Evolutionary conservation across 2,329 filamentous ascomycete genomes (phyloP), one percentile per base, ranked within the genome.

Genomic region (Aspergillus tubingensis): DNA sequence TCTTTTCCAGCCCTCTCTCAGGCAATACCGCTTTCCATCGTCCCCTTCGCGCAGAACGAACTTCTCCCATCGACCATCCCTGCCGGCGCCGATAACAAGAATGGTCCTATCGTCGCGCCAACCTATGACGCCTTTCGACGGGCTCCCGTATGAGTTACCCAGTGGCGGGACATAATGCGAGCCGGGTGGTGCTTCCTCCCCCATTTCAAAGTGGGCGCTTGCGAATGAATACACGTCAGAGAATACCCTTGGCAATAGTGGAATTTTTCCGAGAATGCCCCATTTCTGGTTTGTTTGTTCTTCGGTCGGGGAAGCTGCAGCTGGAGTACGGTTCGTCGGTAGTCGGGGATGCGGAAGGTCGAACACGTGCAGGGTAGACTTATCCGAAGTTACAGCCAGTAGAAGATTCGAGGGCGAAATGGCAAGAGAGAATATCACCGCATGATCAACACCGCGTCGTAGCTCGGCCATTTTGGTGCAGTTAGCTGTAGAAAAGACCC

Each of bases 311-410:
- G 70, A 68, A 19, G 70, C 66, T n/a, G 74, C 70, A 56, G 72
- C 73, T 55, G 74, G 72, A 57, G 75, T 75, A 61, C 73, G 72
- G 60, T 71, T 71, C 3, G 67, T 65, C 38, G 68, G 60, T 36
- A 72, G 74, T 32, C 65, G 70, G 38, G 77, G 76, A 55, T 76
- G 74, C 53, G 89, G 89, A 1, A 97, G 83, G 71, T 98, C 92
- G 72, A 97, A 99, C 39, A 99, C 85, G 76, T 99, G 95, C 10
- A 99, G 82, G 0, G 93, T 99, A 5, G 91, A 93, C 78, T 98
- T 99, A 81, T 99, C 95, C 1, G 93, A 97, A 1, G 94, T 98
- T 63, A 92, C 94, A 25, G 95, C 95, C 10, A 98, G 83, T 72
- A 92, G 85, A 47, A 84, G 86, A 54, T 90, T 91, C 0, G 88